phyloP scores from a whole-genome alignment of 768 basidiomycete species.

The Clitopilus passeckerianus region DNA sequence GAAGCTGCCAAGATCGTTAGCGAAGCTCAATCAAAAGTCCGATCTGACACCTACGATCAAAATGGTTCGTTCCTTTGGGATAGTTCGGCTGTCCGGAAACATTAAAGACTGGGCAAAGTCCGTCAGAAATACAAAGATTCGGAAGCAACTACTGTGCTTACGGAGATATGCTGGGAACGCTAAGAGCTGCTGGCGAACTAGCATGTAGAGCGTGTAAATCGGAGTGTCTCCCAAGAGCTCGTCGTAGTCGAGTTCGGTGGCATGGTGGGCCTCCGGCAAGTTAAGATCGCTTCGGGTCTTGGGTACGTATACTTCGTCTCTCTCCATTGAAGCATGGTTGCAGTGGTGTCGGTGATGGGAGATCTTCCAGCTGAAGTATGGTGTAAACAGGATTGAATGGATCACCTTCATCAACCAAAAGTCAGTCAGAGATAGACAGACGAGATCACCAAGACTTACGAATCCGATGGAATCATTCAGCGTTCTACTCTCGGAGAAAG shows the following conservation, averaged over 20 bases:
- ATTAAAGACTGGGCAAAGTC: constrained; percentile 48
- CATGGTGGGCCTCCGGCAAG: constrained; percentile 27
- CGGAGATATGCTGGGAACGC: constrained; percentile 60
- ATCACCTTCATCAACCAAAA: constrained; percentile 23
- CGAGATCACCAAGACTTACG: constrained; percentile 23
- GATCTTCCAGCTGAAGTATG: constrained; percentile 50
- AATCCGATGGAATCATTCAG: constrained; percentile 49
- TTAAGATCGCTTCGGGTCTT: constrained; percentile 55
- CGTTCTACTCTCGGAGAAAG: constrained; percentile 43
- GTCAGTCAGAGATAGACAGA: constrained; percentile 6
- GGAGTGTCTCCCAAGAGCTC: constrained; percentile 57
- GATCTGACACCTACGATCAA: constrained; percentile 42
- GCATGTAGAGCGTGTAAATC: constrained; percentile 49
- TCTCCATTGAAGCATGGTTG: constrained; percentile 48
- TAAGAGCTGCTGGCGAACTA: constrained; percentile 52
- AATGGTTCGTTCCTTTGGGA: constrained; percentile 63
- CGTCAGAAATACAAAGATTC: constrained; percentile 6
- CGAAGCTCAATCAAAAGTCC: neutral
- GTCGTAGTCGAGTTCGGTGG: constrained; percentile 40
- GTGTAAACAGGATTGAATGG: constrained; percentile 45
- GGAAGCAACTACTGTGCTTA: constrained; percentile 19
- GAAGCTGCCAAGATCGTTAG: constrained; percentile 30
- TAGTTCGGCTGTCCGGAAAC: constrained; percentile 58
- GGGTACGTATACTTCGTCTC: constrained; percentile 56
- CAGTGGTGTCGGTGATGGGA: constrained; percentile 49